Evolutionary conservation across 2,329 filamentous ascomycete genomes (phyloP).

Genomic region (Beauveria brongniartii): DNA sequence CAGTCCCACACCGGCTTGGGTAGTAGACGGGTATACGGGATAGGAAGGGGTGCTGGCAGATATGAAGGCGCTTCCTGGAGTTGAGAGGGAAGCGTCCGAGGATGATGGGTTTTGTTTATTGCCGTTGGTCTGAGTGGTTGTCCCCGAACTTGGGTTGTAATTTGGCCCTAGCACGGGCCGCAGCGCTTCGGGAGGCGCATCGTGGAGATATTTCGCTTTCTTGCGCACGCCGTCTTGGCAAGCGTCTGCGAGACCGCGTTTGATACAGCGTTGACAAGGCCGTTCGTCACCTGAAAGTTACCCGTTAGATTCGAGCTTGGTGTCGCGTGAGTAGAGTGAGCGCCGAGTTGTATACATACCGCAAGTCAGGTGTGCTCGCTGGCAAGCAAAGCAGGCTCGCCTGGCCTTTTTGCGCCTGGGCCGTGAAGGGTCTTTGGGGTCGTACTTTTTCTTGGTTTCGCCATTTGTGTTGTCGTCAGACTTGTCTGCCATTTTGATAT

Average conservation of each 20-base stretch:
- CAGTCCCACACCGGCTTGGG: conserved; percentile 37
- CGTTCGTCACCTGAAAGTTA: conserved; percentile 72
- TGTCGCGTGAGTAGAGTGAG: not conserved
- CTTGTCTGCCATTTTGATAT: conserved; percentile 37
- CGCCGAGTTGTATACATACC: conserved; percentile 55
- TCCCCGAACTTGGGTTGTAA: conserved; percentile 49
- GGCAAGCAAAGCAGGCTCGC: conserved; percentile 91
- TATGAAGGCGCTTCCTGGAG: conserved; percentile 38
- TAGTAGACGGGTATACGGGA: conserved; percentile 40
- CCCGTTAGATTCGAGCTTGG: conserved; percentile 20
- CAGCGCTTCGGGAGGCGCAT: conserved; percentile 83
- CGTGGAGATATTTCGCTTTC: conserved; percentile 98
- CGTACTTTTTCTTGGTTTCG: conserved; percentile 58
- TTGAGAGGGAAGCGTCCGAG: conserved; percentile 34
- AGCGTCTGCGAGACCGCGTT: conserved; percentile 79
- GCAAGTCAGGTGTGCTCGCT: conserved; percentile 94
- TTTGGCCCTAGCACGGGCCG: conserved; percentile 73
- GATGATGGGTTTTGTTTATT: conserved; percentile 37
- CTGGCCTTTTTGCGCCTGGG: conserved; percentile 93
- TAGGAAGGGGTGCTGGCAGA: conserved; percentile 39
- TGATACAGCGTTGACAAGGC: conserved; percentile 89
- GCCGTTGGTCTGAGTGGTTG: conserved; percentile 37
- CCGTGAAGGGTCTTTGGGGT: conserved; percentile 82
- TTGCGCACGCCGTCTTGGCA: conserved; percentile 97
- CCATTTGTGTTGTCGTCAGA: conserved; percentile 40